Evolutionary conservation across 192 early-diverging fungal genomes (phyloP).

Genomic region (Rhizophagus clarus): DNA sequence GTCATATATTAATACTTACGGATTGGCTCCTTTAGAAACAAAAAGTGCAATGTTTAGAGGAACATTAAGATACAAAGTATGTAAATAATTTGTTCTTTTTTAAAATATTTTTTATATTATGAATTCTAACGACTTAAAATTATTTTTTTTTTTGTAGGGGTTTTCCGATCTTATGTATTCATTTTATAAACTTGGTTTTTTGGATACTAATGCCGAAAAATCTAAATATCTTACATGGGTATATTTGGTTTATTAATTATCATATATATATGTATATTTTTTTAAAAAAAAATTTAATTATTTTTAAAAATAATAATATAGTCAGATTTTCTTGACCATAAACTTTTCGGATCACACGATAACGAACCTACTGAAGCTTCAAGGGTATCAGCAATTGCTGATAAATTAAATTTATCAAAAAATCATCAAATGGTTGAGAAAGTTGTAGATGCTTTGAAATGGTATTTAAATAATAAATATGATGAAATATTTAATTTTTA

Average conservation of each 20-base stretch:
- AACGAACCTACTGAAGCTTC: conserved; percentile 25
- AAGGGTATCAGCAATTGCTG: conserved; percentile 37
- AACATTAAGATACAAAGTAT: conserved; percentile 82
- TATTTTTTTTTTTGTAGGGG: conserved; percentile 49
- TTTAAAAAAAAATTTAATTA: not conserved
- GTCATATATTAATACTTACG: conserved; percentile 85
- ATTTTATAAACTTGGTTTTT: conserved; percentile 76
- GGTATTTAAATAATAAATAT: conserved; percentile 35
- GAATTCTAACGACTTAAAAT: not conserved
- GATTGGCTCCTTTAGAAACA: conserved; percentile 65
- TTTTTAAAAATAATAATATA: conserved; percentile 33
- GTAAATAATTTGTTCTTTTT: not conserved
- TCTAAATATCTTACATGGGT: conserved; percentile 49
- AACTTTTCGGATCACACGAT: conserved; percentile 39
- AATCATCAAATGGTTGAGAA: conserved; percentile 49
- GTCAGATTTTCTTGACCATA: conserved; percentile 45
- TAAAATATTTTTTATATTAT: not conserved
- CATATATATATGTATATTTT: not conserved
- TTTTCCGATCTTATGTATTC: conserved; percentile 87
- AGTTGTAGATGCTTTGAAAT: conserved; percentile 60
- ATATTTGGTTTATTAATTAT: conserved; percentile 1
- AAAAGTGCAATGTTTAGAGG: conserved; percentile 95
- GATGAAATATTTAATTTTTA: not conserved
- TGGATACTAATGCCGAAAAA: conserved; percentile 52
- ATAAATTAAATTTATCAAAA: conserved; percentile 44